phyloP scores from a whole-genome alignment of 495 filamentous ascomycete genomes.

The Aspergillus sclerotioniger region DNA sequence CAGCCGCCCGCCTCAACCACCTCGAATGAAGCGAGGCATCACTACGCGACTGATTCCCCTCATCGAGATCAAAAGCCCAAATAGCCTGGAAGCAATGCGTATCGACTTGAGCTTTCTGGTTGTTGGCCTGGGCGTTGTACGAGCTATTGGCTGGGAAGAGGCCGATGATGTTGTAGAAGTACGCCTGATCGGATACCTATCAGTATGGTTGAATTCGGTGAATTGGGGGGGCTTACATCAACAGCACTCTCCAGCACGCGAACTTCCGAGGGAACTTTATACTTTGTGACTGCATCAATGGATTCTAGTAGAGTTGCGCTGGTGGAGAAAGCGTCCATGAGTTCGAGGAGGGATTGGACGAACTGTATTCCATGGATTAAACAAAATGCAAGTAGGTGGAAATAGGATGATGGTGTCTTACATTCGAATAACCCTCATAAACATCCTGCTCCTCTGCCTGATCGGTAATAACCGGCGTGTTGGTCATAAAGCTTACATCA shows the following conservation, averaged over 20 bases:
- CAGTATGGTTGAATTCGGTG: too few relatives aligned
- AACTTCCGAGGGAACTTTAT: neutral
- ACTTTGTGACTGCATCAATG: neutral
- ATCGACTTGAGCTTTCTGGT: slow-evolving; percentile 3
- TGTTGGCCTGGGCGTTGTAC: slow-evolving; percentile 4
- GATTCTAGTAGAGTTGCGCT: neutral
- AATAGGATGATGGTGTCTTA: neutral
- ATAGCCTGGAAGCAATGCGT: slow-evolving; percentile 3
- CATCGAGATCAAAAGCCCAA: neutral
- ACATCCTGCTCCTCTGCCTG: neutral
- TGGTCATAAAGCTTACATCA: slow-evolving; percentile 1
- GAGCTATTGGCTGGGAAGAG: slow-evolving; percentile 4
- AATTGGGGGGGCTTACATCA: neutral
- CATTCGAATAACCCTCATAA: slow-evolving; percentile 2
- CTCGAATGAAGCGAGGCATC: neutral
- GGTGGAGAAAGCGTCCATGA: slow-evolving; percentile 2
- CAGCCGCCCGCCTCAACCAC: neutral
- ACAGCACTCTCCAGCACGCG: neutral
- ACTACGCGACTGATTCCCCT: neutral
- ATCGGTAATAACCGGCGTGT: neutral
- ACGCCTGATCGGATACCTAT: too few relatives aligned
- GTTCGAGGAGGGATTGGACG: slow-evolving; percentile 5
- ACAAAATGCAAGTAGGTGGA: too few relatives aligned
- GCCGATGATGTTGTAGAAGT: slow-evolving; percentile 1
- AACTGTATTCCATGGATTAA: neutral